Base-by-base conservation (phyloP, 306 rosid genomes). In the Macrotyloma uniflorum region DNA sequence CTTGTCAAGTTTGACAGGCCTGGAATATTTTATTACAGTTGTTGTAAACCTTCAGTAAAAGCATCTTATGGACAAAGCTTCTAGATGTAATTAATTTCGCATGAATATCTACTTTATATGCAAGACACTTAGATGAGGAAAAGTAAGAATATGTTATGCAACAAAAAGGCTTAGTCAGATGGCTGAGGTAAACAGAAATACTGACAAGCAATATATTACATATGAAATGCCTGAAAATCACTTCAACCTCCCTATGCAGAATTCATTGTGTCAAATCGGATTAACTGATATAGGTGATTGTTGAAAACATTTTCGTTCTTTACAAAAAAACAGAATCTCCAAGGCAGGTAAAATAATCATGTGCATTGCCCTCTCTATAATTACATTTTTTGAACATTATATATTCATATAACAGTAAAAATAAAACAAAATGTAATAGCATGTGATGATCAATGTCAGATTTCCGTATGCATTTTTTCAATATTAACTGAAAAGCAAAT, bases 1-100 rank as follows among this genome's bases (percentile, higher is more conserved):
- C 84, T 89, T 61, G 89, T 88, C 92, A 95, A 89, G 86, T 85
- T 87, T 15, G 91, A 84, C 72, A 95, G 86, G 84, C 96, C 98
- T 95, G 92, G 35, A 78, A 82, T 47, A 86, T 79, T 62, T 33
- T 66, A 73, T 64, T 43, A 47, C 45, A 61, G 67, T 85, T 75
- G 51, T 36, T 23, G 54, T 62, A 79, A 81, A 47, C 57, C 36
- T 45, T 55, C 19, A 74, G 45, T 54, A 75, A 63, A 70, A 70
- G 40, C 53, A 68, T 59, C 24, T 24, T 62, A 72, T 40, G 24
- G 68, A 49, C 49, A 55, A 67, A 58, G 49, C 24, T 57, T 58
- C 30, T 71, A 67, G 53, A 38, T 35, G 36, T 23, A 66, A 30
- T 59, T 54, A 70, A 55, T 47, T 64, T 76, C 36, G 55, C 55